These are phyloP conservation scores for Metschnikowia kofuensis DNA, from an alignment of 805 yeast species.

Conservation along the genomic window DNA sequence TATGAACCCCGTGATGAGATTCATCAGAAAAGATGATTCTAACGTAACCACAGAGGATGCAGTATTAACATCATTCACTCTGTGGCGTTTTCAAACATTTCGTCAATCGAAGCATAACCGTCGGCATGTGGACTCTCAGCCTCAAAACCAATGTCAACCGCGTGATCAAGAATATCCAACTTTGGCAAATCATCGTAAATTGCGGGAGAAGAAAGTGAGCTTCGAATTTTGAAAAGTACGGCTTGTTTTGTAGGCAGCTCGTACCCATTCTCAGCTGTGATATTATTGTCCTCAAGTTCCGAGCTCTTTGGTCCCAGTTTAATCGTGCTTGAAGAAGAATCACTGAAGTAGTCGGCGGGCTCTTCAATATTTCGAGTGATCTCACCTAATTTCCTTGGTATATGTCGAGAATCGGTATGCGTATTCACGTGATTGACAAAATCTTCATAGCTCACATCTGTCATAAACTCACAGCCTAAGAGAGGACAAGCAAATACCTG, in stretches of 20 bases:
- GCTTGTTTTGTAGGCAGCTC: neutral
- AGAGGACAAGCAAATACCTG: conserved; percentile 38
- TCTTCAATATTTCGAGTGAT: neutral
- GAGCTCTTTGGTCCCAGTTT: neutral
- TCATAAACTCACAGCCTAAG: conserved; percentile 39
- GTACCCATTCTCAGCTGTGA: neutral
- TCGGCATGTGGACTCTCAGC: neutral
- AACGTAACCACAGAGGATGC: neutral
- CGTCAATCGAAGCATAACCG: conserved; percentile 21
- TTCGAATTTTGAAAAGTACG: neutral
- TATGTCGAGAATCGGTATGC: neutral
- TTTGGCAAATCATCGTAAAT: neutral
- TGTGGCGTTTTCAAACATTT: conserved; percentile 15
- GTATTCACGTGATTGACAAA: conserved; percentile 8
- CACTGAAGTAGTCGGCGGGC: conserved; percentile 10
- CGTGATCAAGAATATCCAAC: conserved; percentile 1
- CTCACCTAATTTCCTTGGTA: too few relatives aligned
- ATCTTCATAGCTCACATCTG: conserved; percentile 24
- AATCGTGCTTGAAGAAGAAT: conserved; percentile 9
- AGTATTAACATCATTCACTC: neutral
- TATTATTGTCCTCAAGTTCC: too few relatives aligned
- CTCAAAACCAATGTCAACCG: neutral
- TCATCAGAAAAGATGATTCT: too few relatives aligned
- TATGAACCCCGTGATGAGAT: too few relatives aligned
- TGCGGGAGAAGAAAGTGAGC: neutral